These are phyloP conservation scores for Anthostomella pinea DNA, from an alignment of 2,329 filamentous ascomycete species.

Conservation along the genomic window DNA sequence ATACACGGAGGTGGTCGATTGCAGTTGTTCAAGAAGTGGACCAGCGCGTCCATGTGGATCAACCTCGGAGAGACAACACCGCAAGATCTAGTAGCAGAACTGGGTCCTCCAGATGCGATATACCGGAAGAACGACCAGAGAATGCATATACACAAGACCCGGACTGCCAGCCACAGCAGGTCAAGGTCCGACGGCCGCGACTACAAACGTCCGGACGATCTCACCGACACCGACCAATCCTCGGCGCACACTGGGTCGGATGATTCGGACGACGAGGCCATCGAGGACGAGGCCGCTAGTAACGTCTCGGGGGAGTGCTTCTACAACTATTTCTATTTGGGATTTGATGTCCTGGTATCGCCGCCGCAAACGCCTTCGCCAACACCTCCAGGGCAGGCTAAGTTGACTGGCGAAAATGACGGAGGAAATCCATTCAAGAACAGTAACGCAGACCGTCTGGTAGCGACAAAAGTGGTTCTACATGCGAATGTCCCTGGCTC, in stretches of 20 bases:
- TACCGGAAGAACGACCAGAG: slow-evolving; percentile 88
- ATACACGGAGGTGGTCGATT: slow-evolving; percentile 76
- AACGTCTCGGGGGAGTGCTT: slow-evolving; percentile 73
- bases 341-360: slow-evolving; percentile 91
- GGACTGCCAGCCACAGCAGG: slow-evolving; percentile 50
- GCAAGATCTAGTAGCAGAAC: slow-evolving; percentile 84
- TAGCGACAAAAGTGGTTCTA: slow-evolving; percentile 87
- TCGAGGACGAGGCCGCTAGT: slow-evolving; percentile 54
- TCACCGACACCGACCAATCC: slow-evolving; percentile 72
- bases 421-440: slow-evolving; percentile 38
- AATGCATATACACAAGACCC: slow-evolving; percentile 77
- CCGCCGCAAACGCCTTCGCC: slow-evolving; percentile 65
- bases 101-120: slow-evolving; percentile 90
- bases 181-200: slow-evolving; percentile 45
- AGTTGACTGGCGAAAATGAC: slow-evolving; percentile 21
- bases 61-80: slow-evolving; percentile 81
- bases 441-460: slow-evolving; percentile 61
- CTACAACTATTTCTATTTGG: slow-evolving; percentile 96
- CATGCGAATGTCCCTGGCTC: slow-evolving; percentile 95
- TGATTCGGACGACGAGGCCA: slow-evolving; percentile 60
- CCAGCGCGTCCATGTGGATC: slow-evolving; percentile 66
- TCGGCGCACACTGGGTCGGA: slow-evolving; percentile 70
- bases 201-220: slow-evolving; percentile 50
- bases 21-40: slow-evolving; percentile 72
- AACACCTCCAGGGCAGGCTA: slow-evolving; percentile 51